phyloP scores from a whole-genome alignment of 805 yeast species.

The Spencermartinsiella europaea region DNA sequence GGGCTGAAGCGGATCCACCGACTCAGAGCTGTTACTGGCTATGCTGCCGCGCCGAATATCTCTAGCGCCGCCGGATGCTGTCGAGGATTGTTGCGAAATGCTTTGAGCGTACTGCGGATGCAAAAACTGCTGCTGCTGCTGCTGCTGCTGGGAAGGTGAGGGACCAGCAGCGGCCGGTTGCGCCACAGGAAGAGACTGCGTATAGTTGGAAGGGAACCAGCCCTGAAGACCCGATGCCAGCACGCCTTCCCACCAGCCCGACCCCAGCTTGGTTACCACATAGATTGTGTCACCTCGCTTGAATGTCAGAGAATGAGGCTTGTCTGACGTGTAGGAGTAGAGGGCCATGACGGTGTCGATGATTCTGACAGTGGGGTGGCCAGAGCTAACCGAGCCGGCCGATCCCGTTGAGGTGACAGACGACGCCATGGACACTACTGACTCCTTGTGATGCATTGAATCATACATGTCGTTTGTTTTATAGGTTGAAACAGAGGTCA shows the following conservation, averaged over 20 bases:
- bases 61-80: neutral
- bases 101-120: neutral
- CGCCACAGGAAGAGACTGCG: constrained; percentile 34
- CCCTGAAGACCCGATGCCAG: constrained; percentile 51
- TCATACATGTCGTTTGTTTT: neutral
- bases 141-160: constrained; percentile 4
- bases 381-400: neutral
- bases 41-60: neutral
- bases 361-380: neutral
- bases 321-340: constrained; percentile 47
- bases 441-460: neutral
- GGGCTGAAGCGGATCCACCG: neutral
- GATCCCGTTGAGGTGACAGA: neutral
- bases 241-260: constrained; percentile 90
- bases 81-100: neutral
- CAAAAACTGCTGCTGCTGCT: neutral
- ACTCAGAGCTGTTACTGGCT: neutral
- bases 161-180: neutral
- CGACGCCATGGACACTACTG: neutral
- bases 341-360: constrained; percentile 56
- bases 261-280: constrained; percentile 56
- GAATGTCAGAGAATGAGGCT: constrained; percentile 48
- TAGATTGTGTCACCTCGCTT: constrained; percentile 64
- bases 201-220: constrained; percentile 77
- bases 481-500: neutral